These are phyloP conservation scores for Dactylella cylindrospora DNA, from an alignment of 2,329 filamentous ascomycete genomes.

Conservation along the genomic window DNA sequence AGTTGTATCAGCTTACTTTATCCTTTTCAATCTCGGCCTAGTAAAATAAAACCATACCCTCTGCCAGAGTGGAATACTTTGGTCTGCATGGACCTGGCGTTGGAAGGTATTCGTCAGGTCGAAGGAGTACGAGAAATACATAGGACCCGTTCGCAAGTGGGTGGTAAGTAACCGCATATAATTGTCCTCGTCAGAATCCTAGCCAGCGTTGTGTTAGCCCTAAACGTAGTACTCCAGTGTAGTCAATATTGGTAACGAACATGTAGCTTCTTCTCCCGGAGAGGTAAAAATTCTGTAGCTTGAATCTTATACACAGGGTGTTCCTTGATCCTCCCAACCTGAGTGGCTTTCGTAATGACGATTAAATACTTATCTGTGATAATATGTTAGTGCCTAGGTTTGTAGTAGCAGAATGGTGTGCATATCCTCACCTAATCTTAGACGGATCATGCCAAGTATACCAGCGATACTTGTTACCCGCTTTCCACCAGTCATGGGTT, in stretches of 20 bases:
- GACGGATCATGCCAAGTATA: slow-evolving; percentile 88
- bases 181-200: slow-evolving; percentile 89
- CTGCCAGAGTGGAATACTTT: slow-evolving; percentile 76
- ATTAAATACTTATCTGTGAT: slow-evolving; percentile 85
- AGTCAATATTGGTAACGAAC: slow-evolving; percentile 42
- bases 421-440: slow-evolving; percentile 73
- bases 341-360: slow-evolving; percentile 89
- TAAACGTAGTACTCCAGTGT: not conserved
- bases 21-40: not conserved
- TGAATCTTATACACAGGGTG: slow-evolving; percentile 95
- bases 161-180: slow-evolving; percentile 77
- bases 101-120: slow-evolving; percentile 98
- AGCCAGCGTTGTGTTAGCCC: slow-evolving; percentile 63
- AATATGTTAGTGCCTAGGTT: slow-evolving; percentile 43
- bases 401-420: not conserved
- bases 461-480: slow-evolving; percentile 92
- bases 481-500: slow-evolving; percentile 71
- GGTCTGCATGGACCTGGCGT: slow-evolving; percentile 76
- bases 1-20: slow-evolving; percentile 1
- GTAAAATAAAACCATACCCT: slow-evolving; percentile 52
- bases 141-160: slow-evolving; percentile 77
- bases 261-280: slow-evolving; percentile 66
- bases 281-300: slow-evolving; percentile 86
- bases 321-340: slow-evolving; percentile 86
- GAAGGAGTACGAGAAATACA: slow-evolving; percentile 98